Evolutionary conservation across 768 basidiomycete genomes (phyloP).

Genomic region (Macrocybe gigantea): DNA sequence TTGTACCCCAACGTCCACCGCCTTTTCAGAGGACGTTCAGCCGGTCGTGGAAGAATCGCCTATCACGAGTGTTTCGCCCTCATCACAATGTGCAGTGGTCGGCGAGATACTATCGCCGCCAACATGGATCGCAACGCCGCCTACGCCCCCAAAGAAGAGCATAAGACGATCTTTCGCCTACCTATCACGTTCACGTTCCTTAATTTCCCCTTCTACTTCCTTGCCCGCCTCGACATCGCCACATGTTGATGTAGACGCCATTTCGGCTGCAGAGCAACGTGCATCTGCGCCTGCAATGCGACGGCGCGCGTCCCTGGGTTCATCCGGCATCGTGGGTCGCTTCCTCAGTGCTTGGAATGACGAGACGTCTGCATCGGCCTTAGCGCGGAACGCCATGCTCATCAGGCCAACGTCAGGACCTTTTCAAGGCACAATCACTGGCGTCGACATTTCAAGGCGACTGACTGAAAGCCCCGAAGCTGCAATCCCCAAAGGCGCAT

Average conservation of each 20-base stretch:
- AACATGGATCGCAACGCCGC: conserved; percentile 55
- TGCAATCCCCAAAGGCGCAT: no score
- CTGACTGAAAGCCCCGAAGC: conserved; percentile 7
- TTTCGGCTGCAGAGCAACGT: conserved; percentile 22
- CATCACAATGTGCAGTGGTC: conserved; percentile 7
- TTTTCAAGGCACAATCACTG: no score
- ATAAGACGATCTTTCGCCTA: conserved; percentile 31
- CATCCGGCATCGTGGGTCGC: no score
- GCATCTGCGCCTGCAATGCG: conserved; percentile 36
- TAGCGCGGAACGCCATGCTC: not conserved
- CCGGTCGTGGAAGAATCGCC: not conserved
- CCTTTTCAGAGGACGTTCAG: conserved; percentile 16
- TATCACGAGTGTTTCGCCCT: conserved; percentile 7
- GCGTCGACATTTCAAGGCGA: not conserved
- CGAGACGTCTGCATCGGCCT: not conserved
- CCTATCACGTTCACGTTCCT: conserved; percentile 23
- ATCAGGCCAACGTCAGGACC: conserved; percentile 2
- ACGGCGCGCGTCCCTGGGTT: conserved; percentile 7
- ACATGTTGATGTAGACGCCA: conserved; percentile 9
- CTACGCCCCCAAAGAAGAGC: conserved; percentile 45
- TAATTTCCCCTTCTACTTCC: conserved; percentile 37
- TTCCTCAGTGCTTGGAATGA: conserved; percentile 3
- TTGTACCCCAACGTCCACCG: conserved; percentile 39
- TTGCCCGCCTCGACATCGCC: conserved; percentile 36
- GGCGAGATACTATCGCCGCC: conserved; percentile 27